Evolutionary conservation across 345 rosid species (phyloP).

Genomic region (Euphorbia pulcherrima): DNA sequence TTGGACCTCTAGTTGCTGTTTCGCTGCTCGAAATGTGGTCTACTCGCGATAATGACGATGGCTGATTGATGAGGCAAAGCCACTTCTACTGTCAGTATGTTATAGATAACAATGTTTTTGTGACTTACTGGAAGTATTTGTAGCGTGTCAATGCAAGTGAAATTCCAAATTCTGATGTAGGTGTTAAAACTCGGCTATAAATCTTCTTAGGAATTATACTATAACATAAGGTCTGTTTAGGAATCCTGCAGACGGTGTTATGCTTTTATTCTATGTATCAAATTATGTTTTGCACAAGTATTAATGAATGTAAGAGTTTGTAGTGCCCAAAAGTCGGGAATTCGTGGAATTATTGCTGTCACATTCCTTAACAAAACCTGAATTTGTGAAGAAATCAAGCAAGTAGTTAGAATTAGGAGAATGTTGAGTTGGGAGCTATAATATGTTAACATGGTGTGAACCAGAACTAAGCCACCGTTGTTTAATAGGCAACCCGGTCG

Average conservation of each 20-base stretch:
- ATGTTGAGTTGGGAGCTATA: neutral
- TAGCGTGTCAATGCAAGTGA: conserved; percentile 30
- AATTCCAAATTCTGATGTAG: conserved; percentile 47
- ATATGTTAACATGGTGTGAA: conserved; percentile 20
- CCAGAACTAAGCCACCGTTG: conserved; percentile 75
- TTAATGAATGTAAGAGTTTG: neutral
- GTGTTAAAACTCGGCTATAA: conserved; percentile 41
- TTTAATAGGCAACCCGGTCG: conserved; percentile 74
- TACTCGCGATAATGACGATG: conserved; percentile 39
- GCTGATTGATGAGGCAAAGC: conserved; percentile 19
- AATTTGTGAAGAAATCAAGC: conserved; percentile 1
- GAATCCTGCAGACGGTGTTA: conserved; percentile 46
- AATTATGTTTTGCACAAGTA: neutral
- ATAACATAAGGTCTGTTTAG: conserved; percentile 51
- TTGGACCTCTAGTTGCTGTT: conserved; percentile 53
- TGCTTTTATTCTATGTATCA: neutral
- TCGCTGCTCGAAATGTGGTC: conserved; percentile 47
- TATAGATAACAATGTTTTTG: conserved; percentile 3
- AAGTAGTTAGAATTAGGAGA: conserved; percentile 7
- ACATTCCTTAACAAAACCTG: conserved; percentile 54
- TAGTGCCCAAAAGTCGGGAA: conserved; percentile 46
- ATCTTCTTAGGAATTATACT: conserved; percentile 32
- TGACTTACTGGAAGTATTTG: conserved; percentile 33
- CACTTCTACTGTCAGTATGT: neutral
- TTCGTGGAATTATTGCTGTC: conserved; percentile 52